Conservation (phyloP, 495 filamentous ascomycete species). For the Chaetomidium leptoderma region DNA sequence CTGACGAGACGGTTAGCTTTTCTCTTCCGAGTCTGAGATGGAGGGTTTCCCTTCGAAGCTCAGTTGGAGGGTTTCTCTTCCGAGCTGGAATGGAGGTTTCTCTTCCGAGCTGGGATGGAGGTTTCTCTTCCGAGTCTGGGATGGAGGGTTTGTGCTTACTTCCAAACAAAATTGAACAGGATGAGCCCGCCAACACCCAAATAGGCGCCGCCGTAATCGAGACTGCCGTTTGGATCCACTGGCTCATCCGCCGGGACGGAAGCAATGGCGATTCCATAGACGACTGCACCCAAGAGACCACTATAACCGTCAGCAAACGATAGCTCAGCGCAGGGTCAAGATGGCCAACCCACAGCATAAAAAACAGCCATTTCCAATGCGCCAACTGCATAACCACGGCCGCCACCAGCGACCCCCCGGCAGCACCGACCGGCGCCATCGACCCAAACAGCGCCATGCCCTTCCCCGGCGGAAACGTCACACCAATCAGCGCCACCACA, state of each 20-base stretch:
- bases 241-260: constrained; percentile 40
- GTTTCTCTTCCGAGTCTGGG: not conserved
- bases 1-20: constrained; percentile 22
- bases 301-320: constrained; percentile 38
- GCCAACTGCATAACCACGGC: constrained; percentile 42
- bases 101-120: no score
- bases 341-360: constrained; percentile 29
- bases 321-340: not conserved
- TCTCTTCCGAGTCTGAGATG: no score
- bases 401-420: constrained; percentile 40
- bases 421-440: constrained; percentile 48
- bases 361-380: constrained; percentile 47
- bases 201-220: constrained; percentile 50
- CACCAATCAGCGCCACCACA: constrained; percentile 46
- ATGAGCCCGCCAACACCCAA: constrained; percentile 45
- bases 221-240: constrained; percentile 40
- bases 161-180: constrained; percentile 55
- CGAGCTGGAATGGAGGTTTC: no score
- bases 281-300: constrained; percentile 35
- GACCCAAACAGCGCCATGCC: constrained; percentile 34
- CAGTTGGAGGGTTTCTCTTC: no score
- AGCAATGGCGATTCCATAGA: constrained; percentile 31
- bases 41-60: no score
- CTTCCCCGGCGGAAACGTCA: constrained; percentile 43
- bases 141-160: constrained; percentile 35